Evolutionary conservation across 2,329 filamentous ascomycete genomes (phyloP), one percentile per base, ranked within the genome.

Genomic region (Ophiostoma tasmaniense): DNA sequence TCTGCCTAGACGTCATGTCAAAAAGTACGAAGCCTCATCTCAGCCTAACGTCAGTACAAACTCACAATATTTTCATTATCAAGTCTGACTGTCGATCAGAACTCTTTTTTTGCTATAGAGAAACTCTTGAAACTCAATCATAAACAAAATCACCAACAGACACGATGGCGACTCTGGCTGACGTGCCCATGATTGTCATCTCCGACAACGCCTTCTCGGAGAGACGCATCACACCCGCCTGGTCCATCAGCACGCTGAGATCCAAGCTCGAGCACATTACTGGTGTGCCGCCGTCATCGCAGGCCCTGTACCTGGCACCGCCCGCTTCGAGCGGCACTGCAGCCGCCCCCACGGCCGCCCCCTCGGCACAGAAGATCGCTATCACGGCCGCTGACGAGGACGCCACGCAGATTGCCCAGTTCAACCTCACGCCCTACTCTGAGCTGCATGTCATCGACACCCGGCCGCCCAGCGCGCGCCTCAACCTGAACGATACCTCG

Each of bases 221-320:
- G 81, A 90, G 94, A 71, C 91, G 95, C 73, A 88, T 98, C 77
- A 94, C 92, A 33, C 94, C 94, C 17, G 90, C 93, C 73, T 99
- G 95, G 95, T 90, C 89, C 71, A 90, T 99, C 76, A 83, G 85
- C 68, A 89, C 92, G 75, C 85, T 98, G 75, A 97, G 94, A 81
- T 80, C 84, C 67, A 96, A 95, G 79, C 88, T 99, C 67, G 94
- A 98, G 79, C 90, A 92, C 71, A 89, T 98, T 79, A 98, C 94
- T 1, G 95, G 95, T 71, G 88, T 98, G 50, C 94, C 95, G 20
- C 91, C 93, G 13, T 85, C 85, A 37, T 88, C 85, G 71, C 95
- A 98, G 78, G 87, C 83, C 71, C 84, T 99, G 71, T 88, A 83
- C 37, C 82, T 97, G 76, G 91, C 89, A 77, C 81, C 88, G 20